Base-by-base conservation (phyloP, 2,329 filamentous ascomycete genomes). In the Balansia obtecta region DNA sequence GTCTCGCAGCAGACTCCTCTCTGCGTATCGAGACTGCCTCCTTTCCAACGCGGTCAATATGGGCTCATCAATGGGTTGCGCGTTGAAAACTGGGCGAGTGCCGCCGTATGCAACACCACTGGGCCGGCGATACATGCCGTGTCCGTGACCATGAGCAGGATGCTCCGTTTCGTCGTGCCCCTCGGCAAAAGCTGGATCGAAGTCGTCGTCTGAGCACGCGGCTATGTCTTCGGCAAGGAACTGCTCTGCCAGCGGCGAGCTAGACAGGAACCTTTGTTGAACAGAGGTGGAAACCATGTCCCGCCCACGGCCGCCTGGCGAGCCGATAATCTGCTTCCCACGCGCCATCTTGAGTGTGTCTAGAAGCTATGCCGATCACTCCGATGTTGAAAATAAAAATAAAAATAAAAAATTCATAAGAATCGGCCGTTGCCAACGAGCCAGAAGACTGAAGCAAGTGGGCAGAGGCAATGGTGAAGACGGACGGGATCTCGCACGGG, bases 31-130 rank as follows among this genome's bases (percentile, higher is more conserved):
- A 18, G 76, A 77, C 58, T 76, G 73, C 58, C 75, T 74, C 55
- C 71, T 70, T 60, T 85, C 82, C 8, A 71, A 62, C 45, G 71
- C 70, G 13, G 76, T 81, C 50, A 82, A 65, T 46, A 68, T 61
- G 3, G 72, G 67, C 45, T 75, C 72, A 16, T 71, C 69, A 13
- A 68, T 52, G 10, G 62, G 63, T 45, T 74, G 71, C 4, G 80
- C 79, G 27, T 87, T 76, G 52, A 94, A 74, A 4, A 84, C 78
- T 3, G 85, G 83, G 49, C 88, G 75, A 1, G 81, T 76, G 22
- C 83, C 83, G 12, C 84, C 85, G 53, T 79, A 86, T 32, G 84
- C 82, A 42, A 93, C 82, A 61, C 83, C 85, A 57, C 82, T 86
- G 1, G 88, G 87, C 44, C 88, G 79, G 50, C 86, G 80, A 68